These are phyloP conservation scores for Thielaviopsis musarum DNA, from an alignment of 2,329 filamentous ascomycete genomes.

Conservation along the genomic window DNA sequence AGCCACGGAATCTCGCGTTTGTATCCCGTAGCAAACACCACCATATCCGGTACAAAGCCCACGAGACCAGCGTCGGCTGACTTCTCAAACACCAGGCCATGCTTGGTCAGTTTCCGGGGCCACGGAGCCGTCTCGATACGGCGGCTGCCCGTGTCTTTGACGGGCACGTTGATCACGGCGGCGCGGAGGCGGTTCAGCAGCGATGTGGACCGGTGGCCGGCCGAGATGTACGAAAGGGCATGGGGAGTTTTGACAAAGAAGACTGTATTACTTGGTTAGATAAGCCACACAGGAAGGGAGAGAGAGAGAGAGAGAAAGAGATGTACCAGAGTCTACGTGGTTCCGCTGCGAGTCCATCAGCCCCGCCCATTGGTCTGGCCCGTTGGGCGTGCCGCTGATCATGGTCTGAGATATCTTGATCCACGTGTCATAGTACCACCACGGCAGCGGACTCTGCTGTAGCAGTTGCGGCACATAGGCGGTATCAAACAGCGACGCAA, in stretches of 20 bases:
- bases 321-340: slow-evolving; percentile 21
- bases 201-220: slow-evolving; percentile 19
- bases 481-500: slow-evolving; percentile 33
- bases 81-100: slow-evolving; percentile 19
- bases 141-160: slow-evolving; percentile 22
- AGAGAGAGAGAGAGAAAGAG: no score
- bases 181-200: slow-evolving; percentile 22
- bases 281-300: neutral
- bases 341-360: slow-evolving; percentile 23
- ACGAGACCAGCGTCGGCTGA: neutral
- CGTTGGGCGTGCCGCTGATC: slow-evolving; percentile 28
- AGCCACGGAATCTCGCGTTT: slow-evolving; percentile 25
- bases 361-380: slow-evolving; percentile 32
- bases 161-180: slow-evolving; percentile 23
- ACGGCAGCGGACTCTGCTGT: slow-evolving; percentile 25
- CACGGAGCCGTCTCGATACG: slow-evolving; percentile 28
- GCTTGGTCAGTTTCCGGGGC: slow-evolving; percentile 22
- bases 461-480: slow-evolving; percentile 31
- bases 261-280: slow-evolving; percentile 16
- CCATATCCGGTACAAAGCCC: slow-evolving; percentile 24
- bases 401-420: slow-evolving; percentile 26
- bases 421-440: slow-evolving; percentile 30
- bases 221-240: slow-evolving; percentile 27
- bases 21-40: slow-evolving; percentile 33
- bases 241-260: slow-evolving; percentile 28